Percentiles rank a stretch among this genome's conserved stretches.
phyloP scores from a whole-genome alignment of 1,139 yeast species.

The Magnusiomyces fungicola region DNA sequence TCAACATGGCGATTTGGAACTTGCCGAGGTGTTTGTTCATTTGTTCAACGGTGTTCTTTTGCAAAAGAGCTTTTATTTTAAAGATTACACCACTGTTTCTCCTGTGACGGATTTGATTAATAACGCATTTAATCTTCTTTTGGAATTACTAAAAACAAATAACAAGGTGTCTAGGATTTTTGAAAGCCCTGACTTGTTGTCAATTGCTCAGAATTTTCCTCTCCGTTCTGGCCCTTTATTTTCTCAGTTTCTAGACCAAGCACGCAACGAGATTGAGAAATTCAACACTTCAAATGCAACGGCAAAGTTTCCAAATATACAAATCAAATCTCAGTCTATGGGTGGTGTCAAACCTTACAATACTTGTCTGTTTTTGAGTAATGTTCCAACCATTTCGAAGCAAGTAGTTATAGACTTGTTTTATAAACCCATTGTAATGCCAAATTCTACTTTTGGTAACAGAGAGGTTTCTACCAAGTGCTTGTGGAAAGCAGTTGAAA shows the following conservation, averaged over 20 bases:
- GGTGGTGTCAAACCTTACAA: neutral
- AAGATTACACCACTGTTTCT: too few relatives aligned
- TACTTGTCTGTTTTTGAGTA: neutral
- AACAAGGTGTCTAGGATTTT: neutral
- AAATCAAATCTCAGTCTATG: too few relatives aligned
- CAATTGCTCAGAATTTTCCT: neutral
- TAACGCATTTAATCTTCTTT: neutral
- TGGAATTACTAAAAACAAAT: neutral
- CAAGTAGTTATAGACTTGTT: neutral
- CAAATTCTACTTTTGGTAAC: neutral
- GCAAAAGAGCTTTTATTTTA: too few relatives aligned
- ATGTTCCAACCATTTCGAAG: neutral
- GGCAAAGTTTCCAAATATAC: too few relatives aligned
- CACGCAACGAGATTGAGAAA: neutral
- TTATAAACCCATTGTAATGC: neutral
- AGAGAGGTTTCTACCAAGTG: neutral
- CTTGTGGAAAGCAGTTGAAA: neutral
- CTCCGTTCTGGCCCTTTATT: neutral
- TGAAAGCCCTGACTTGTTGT: neutral
- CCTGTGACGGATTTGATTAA: too few relatives aligned
- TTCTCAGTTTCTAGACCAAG: neutral
- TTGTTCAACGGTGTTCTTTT: neutral
- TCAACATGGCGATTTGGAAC: neutral
- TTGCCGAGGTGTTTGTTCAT: neutral
- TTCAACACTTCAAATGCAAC: neutral